phyloP scores from a whole-genome alignment of 2,329 filamentous ascomycete genomes.

The Penicillium glabrum region DNA sequence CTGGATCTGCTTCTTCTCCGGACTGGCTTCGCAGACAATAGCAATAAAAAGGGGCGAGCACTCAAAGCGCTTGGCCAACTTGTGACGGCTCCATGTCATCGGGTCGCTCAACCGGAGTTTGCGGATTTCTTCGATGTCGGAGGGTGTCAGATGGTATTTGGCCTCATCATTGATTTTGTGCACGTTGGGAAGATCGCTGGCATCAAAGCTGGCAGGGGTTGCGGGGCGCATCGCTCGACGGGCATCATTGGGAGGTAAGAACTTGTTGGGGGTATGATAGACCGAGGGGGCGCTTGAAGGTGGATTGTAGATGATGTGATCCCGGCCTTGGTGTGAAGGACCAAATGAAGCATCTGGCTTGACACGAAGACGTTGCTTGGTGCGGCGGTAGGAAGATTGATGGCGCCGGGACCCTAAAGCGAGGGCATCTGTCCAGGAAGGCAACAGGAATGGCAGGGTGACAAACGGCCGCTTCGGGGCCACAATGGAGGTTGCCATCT shows the following conservation, averaged over 20 bases:
- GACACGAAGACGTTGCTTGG: slow-evolving; percentile 51
- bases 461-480: slow-evolving; percentile 35
- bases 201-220: slow-evolving; percentile 20
- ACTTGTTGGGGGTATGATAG: slow-evolving; percentile 65
- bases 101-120: slow-evolving; percentile 56
- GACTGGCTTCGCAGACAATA: slow-evolving; percentile 56
- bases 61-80: slow-evolving; percentile 62
- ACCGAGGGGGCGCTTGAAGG: slow-evolving; percentile 63
- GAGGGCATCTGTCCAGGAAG: slow-evolving; percentile 36
- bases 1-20: slow-evolving; percentile 50
- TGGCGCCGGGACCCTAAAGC: slow-evolving; percentile 38
- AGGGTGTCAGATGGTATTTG: slow-evolving; percentile 60
- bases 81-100: slow-evolving; percentile 58
- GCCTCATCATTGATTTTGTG: slow-evolving; percentile 55
- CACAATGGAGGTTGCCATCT: slow-evolving; percentile 31
- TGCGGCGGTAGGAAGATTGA: slow-evolving; percentile 52
- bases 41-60: slow-evolving; percentile 64
- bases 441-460: slow-evolving; percentile 40
- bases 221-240: slow-evolving; percentile 50
- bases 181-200: slow-evolving; percentile 46
- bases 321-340: slow-evolving; percentile 38
- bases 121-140: slow-evolving; percentile 61
- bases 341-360: slow-evolving; percentile 55
- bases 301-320: slow-evolving; percentile 66
- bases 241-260: slow-evolving; percentile 60